Evolutionary conservation across 2,329 filamentous ascomycete species (phyloP), one percentile per base, ranked within the genome.

Genomic region (Shiraia bambusicola): DNA sequence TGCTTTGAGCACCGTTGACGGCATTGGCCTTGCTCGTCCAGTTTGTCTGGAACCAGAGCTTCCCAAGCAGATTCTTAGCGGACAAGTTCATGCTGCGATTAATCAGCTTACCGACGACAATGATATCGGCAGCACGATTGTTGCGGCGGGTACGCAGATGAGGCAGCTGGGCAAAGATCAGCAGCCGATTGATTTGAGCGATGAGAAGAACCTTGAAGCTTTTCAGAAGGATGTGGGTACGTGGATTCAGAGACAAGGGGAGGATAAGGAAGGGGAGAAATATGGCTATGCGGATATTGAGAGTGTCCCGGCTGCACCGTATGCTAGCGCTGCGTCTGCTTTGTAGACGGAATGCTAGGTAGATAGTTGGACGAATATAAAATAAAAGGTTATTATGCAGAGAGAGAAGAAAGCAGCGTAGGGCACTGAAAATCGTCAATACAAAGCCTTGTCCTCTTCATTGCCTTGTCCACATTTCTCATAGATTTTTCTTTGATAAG

Each of bases 11-110:
- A 72, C 73, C 0, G 77, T 84, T 3, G 76, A 85, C 50, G 81
- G 82, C 14, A 70, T 85, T 7, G 82, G 82, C 0, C 66, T 86
- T 14, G 83, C 69, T 0, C 72, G 80, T 7, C 72, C 80, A 0
- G 56, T 76, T 0, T 73, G 72, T 34, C 75, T 80, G 52, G 80
- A 83, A 53, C 72, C 72, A 1, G 63, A 64, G 8, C 57, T 79
- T 1, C 67, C 70, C 30, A 66, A 62, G 32, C 67, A 75, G 13
- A 72, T 79, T 2, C 58, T 81, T 0, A 58, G 67, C 1, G 75
- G 76, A 9, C 56, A 56, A 31, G 59, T 66, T 7, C 28, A 49
- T 11, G 73, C 74, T 0, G 77, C 77, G 0, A 74, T 83, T 37
- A 56, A 77, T 36, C 61, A 69, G 40, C 50, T 70, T 24, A 46